Evolutionary conservation across 2,329 filamentous ascomycete genomes (phyloP).

Genomic region (Phialocephala subalpina): DNA sequence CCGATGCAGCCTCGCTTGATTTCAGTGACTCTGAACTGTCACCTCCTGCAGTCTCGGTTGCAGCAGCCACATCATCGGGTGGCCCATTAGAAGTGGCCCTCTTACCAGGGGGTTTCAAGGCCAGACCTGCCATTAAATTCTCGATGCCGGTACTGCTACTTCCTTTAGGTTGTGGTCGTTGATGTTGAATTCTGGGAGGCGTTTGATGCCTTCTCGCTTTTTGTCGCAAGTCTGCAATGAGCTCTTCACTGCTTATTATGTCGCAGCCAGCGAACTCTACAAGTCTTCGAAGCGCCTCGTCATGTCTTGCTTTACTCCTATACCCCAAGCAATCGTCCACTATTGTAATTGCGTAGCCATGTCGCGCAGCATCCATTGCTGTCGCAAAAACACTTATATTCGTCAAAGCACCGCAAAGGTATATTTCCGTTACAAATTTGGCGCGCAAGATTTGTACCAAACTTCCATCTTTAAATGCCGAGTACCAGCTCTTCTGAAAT

Average conservation of each 20-base stretch:
- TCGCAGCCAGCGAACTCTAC: slow-evolving; percentile 44
- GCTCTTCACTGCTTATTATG: slow-evolving; percentile 40
- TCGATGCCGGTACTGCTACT: slow-evolving; percentile 34
- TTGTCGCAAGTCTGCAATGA: slow-evolving; percentile 37
- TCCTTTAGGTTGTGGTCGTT: slow-evolving; percentile 23
- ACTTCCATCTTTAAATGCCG: slow-evolving; percentile 79
- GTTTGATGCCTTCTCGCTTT: slow-evolving; percentile 30
- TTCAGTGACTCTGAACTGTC: slow-evolving; percentile 22
- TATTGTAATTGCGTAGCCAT: slow-evolving; percentile 87
- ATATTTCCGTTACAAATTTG: slow-evolving; percentile 89
- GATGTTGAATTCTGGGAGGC: slow-evolving; percentile 26
- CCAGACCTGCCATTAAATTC: slow-evolving; percentile 40
- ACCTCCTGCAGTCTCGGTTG: slow-evolving; percentile 26
- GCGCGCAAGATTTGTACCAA: slow-evolving; percentile 81
- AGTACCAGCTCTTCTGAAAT: slow-evolving; percentile 81
- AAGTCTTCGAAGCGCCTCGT: slow-evolving; percentile 43
- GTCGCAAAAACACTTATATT: slow-evolving; percentile 93
- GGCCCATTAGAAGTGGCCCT: slow-evolving; percentile 23
- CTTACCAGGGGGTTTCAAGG: slow-evolving; percentile 29
- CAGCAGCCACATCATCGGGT: slow-evolving; percentile 24
- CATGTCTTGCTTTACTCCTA: slow-evolving; percentile 72
- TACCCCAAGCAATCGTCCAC: slow-evolving; percentile 91
- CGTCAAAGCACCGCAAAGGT: slow-evolving; percentile 84
- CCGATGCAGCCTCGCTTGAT: not conserved
- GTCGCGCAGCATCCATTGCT: slow-evolving; percentile 85